phyloP scores from a whole-genome alignment of 305 asterid genomes.

The Fraxinus sp. region DNA sequence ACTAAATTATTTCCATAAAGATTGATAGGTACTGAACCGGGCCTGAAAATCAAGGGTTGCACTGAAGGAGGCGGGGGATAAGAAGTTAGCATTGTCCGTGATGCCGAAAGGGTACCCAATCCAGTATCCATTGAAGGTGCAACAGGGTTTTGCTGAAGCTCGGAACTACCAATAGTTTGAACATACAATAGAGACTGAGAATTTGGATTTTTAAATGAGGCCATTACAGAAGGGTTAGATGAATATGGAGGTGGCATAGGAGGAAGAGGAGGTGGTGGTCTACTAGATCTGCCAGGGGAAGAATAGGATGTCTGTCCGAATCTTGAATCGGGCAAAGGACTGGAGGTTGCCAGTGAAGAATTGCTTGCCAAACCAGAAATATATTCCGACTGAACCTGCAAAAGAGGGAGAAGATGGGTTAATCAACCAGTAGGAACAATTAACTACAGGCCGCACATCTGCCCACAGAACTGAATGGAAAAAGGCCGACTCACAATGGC shows the following conservation, averaged over 20 bases:
- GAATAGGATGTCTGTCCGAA: slow-evolving; percentile 57
- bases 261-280: slow-evolving; percentile 88
- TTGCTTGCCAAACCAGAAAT: slow-evolving; percentile 35
- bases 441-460: slow-evolving; percentile 46
- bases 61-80: slow-evolving; percentile 50
- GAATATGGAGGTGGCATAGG: slow-evolving; percentile 83
- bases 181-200: slow-evolving; percentile 55
- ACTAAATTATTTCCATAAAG: slow-evolving; percentile 55
- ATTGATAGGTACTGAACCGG: slow-evolving; percentile 52
- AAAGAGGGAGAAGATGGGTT: slow-evolving; percentile 23
- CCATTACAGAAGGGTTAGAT: slow-evolving; percentile 36
- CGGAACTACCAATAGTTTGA: slow-evolving; percentile 47
- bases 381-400: slow-evolving; percentile 73
- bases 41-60: slow-evolving; percentile 64
- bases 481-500: slow-evolving; percentile 44
- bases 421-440: slow-evolving; percentile 45
- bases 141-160: slow-evolving; percentile 50
- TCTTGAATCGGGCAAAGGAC: slow-evolving; percentile 47
- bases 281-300: slow-evolving; percentile 56
- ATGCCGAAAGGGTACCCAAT: slow-evolving; percentile 35
- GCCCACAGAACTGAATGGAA: slow-evolving; percentile 35
- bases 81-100: slow-evolving; percentile 54
- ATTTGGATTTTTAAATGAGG: slow-evolving; percentile 45
- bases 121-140: slow-evolving; percentile 40
- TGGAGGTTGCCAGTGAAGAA: slow-evolving; percentile 46